Evolutionary conservation across 129 eudicot species (phyloP).

Genomic region (Centaurea solstitialis): DNA sequence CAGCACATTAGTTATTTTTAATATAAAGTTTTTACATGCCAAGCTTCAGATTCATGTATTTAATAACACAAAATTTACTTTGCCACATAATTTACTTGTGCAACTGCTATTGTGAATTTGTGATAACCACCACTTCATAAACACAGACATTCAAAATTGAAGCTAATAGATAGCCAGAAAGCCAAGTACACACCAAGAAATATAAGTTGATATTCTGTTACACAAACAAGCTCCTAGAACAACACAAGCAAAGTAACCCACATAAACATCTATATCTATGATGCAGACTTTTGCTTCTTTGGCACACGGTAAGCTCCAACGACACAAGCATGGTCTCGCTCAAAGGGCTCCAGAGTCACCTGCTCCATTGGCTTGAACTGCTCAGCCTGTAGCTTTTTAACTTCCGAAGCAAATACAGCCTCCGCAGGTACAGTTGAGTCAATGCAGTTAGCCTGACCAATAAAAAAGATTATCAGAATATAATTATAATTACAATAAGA

Average conservation of each 20-base stretch:
- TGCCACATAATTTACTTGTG: too few species aligned
- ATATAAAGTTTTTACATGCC: too few species aligned
- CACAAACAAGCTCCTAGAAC: not conserved
- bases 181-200: not conserved
- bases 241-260: not conserved
- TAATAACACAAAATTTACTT: too few species aligned
- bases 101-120: too few species aligned
- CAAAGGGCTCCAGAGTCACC: constrained; percentile 81
- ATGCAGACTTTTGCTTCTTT: constrained; percentile 64
- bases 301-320: constrained; percentile 74
- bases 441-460: constrained; percentile 59
- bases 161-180: too few species aligned
- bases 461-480: not conserved
- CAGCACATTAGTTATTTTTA: too few species aligned
- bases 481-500: not conserved
- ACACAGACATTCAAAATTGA: too few species aligned
- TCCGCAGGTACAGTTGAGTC: constrained; percentile 92
- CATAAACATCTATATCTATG: constrained; percentile 7
- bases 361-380: constrained; percentile 81
- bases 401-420: constrained; percentile 86
- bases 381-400: constrained; percentile 76
- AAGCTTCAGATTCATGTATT: too few species aligned
- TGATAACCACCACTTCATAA: too few species aligned
- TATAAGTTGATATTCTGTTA: not conserved
- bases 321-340: constrained; percentile 84